Base-by-base conservation (phyloP, 495 filamentous ascomycete species). In the Annulohypoxylon bovei region DNA sequence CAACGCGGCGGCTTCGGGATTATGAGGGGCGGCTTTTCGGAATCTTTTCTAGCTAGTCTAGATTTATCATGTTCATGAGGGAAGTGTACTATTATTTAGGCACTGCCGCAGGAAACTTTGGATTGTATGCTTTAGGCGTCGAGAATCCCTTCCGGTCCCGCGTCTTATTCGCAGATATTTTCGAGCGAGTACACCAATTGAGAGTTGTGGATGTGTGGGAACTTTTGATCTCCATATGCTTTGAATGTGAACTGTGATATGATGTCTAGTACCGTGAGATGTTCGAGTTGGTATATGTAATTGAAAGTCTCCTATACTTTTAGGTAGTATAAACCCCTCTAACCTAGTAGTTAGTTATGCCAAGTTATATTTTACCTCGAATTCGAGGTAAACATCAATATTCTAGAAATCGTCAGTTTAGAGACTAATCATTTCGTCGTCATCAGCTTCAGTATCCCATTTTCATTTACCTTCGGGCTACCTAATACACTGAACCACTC, bases 21-120 rank as follows among this genome's bases (percentile, higher is more conserved):
- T 35, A 55, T 49, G 56, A 23, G 8, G 20, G 49, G 33, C 61
- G 62, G 53, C 23, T 30, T 33, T 27, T 53, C 28, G 14, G 30
- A 44, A 40, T 53, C 25, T 30, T 6, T 53, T 70, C 70, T 75
- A 75, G 73, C 73, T 73, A 75, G 73, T 62, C 73, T 75, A 75
- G 70, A 70, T 37, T 56, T 62, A 59, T 70, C 65, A 62, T 70
- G 62, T 64, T 50, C 28, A 70, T 58, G 65, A 63, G 7, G 40
- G 28, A 35, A 44, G 56, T 62, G 58, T 71, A 55, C n/a, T 58
- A 57, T 56, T 42, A 49, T 39, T 14, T 22, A 7, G 39, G 20
- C 39, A 33, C 46, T 58, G 64, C 63, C 27, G 32, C 28, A 23
- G 37, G 25, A 22, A 46, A 25, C 16, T 46, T 25, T 32, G 60